Base-by-base conservation (phyloP, 1,284 basidiomycete genomes). In the Trametes hirsuta region DNA sequence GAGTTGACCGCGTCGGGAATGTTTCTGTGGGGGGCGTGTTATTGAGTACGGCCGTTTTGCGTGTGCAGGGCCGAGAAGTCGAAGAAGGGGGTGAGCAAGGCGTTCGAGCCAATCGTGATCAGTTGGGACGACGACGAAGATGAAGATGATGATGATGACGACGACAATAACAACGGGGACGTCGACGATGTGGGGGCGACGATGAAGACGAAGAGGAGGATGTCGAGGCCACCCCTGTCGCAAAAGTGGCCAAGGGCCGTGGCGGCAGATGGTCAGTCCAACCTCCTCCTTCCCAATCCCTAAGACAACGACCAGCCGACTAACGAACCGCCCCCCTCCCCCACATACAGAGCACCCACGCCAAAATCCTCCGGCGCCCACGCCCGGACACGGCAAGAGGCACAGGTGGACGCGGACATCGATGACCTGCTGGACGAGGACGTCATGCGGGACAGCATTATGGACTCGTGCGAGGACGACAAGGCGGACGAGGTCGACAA, bases 121-220 rank as follows among this genome's bases (percentile, higher is more conserved):
- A 53, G 64, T 64, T 52, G 63, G 35, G 59, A 62, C 49, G 79
- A 80, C 0, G 78, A 80, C n/a, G 77, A 76, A 1, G 77, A 75
- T 2, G 63, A 66, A 0, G 70, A 67, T 4, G 63, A 66, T 3
- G 70, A 67, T 0, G 71, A 69, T n/a, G 70, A 71, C 24, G 70
- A 69, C 30, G 30, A 30, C n/a, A n/a, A n/a, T n/a, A 30, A 30
- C 8, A 8, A 30, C 8, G 30, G 30, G n/a, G n/a, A n/a, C 30
- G 30, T 30, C 39, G 39, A 50, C 21, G 48, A 25, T n/a, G n/a
- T n/a, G n/a, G n/a, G n/a, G n/a, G n/a, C n/a, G n/a, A n/a, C n/a
- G n/a, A n/a, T n/a, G n/a, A n/a, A n/a, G n/a, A n/a, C 8, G 71
- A 71, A 4, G 73, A 71, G 1, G 71, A 73, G 0, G 76, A 74